These are phyloP conservation scores for Malbranchea zuffiana DNA, from an alignment of 2,329 filamentous ascomycete genomes.

Conservation along the genomic window DNA sequence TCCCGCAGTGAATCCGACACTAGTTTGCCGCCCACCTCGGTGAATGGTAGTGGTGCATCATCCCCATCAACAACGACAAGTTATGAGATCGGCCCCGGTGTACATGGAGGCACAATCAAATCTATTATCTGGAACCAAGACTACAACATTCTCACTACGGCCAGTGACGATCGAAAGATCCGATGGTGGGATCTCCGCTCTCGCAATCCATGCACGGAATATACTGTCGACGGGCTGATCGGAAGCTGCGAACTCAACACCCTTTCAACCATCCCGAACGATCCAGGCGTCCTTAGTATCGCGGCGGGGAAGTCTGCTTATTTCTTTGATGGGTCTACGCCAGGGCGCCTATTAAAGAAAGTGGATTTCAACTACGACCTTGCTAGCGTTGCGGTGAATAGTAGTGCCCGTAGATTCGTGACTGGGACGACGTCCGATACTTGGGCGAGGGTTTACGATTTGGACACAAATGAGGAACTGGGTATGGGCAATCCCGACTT, in stretches of 20 bases:
- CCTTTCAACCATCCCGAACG: conserved; percentile 49
- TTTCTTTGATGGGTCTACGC: conserved; percentile 70
- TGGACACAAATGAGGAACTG: conserved; percentile 70
- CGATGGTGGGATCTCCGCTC: conserved; percentile 88
- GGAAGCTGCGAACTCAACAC: conserved; percentile 83
- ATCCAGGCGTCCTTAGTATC: conserved; percentile 68
- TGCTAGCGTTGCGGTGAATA: conserved; percentile 79
- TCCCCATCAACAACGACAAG: conserved; percentile 50
- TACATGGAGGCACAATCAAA: conserved; percentile 83
- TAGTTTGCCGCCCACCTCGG: conserved; percentile 30
- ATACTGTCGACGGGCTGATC: conserved; percentile 71
- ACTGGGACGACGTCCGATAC: conserved; percentile 87
- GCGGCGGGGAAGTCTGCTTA: conserved; percentile 90
- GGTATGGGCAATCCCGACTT: conserved; percentile 40
- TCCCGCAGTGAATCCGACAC: conserved; percentile 42
- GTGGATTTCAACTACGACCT: conserved; percentile 73
- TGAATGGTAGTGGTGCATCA: conserved; percentile 28
- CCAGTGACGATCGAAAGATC: conserved; percentile 78
- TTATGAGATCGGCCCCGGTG: conserved; percentile 78
- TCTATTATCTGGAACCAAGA: conserved; percentile 90
- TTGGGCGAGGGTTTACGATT: conserved; percentile 91
- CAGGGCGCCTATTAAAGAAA: conserved; percentile 63
- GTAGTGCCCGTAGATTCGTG: conserved; percentile 68
- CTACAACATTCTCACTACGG: conserved; percentile 79
- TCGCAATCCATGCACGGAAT: conserved; percentile 62